Evolutionary conservation across 2,329 filamentous ascomycete genomes (phyloP).

Genomic region (Penicillium frequentans): DNA sequence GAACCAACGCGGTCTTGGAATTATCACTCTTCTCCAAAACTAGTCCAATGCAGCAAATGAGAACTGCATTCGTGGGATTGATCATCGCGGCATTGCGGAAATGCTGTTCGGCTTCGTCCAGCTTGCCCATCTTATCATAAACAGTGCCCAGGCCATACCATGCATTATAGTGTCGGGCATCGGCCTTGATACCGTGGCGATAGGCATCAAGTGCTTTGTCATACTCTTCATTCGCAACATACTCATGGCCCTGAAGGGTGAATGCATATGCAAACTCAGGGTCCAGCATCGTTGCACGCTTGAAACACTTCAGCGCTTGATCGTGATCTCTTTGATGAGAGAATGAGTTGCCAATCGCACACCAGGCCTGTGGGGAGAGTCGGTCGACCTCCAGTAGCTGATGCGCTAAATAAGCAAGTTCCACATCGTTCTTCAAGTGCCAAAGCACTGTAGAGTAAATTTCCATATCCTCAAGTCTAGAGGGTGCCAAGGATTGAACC

Average conservation of each 20-base stretch:
- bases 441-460: slow-evolving; percentile 98
- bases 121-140: slow-evolving; percentile 86
- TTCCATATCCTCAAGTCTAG: slow-evolving; percentile 91
- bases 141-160: slow-evolving; percentile 86
- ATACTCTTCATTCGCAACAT: slow-evolving; percentile 94
- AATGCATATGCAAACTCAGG: slow-evolving; percentile 92
- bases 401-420: slow-evolving; percentile 88
- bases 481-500: slow-evolving; percentile 76
- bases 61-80: slow-evolving; percentile 89
- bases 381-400: slow-evolving; percentile 84
- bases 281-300: slow-evolving; percentile 86
- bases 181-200: slow-evolving; percentile 78
- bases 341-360: slow-evolving; percentile 90
- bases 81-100: slow-evolving; percentile 85
- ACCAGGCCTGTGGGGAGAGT: slow-evolving; percentile 93
- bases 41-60: slow-evolving; percentile 88
- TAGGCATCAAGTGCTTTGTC: slow-evolving; percentile 91
- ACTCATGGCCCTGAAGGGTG: slow-evolving; percentile 93
- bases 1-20: slow-evolving; percentile 71
- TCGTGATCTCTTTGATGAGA: slow-evolving; percentile 91
- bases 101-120: slow-evolving; percentile 86
- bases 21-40: slow-evolving; percentile 89
- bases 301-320: slow-evolving; percentile 91
- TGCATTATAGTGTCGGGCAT: slow-evolving; percentile 93
- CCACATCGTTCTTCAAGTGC: slow-evolving; percentile 90